phyloP scores from a whole-genome alignment of 1,284 basidiomycete genomes.

The Ceratorhiza oryzae-sativae region DNA sequence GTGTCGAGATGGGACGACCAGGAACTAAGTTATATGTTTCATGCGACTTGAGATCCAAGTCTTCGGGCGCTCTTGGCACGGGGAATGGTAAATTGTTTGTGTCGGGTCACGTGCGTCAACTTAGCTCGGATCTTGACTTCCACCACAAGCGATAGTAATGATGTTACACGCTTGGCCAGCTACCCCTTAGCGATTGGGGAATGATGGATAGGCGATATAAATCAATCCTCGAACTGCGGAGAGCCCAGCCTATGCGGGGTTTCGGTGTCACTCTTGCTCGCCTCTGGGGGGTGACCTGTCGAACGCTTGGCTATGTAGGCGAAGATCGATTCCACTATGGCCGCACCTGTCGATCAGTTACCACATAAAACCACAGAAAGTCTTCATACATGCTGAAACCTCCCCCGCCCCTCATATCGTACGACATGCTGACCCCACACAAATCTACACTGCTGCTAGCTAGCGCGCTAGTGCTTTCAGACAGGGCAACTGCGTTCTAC shows the following conservation, averaged over 20 bases:
- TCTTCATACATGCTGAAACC: neutral
- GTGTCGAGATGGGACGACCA: no score
- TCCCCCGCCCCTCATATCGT: neutral
- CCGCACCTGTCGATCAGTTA: neutral
- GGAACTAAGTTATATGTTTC: no score
- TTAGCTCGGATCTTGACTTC: neutral
- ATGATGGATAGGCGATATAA: neutral
- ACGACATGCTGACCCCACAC: neutral
- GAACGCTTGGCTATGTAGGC: neutral
- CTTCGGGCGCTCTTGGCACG: no score
- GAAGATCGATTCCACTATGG: neutral
- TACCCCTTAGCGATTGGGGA: neutral
- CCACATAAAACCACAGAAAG: neutral
- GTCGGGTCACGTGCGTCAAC: neutral
- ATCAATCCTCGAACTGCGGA: neutral
- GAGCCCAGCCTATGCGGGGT: neutral
- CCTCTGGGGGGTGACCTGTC: neutral
- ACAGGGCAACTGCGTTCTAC: neutral
- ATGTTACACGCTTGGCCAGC: neutral
- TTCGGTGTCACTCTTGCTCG: constrained; percentile 2
- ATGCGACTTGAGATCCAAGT: no score
- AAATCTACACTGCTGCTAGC: neutral
- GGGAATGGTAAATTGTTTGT: no score
- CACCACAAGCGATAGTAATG: neutral
- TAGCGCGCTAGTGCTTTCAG: neutral